Conservation (phyloP, 106 monocot species). For the Vanilla planifolia region DNA sequence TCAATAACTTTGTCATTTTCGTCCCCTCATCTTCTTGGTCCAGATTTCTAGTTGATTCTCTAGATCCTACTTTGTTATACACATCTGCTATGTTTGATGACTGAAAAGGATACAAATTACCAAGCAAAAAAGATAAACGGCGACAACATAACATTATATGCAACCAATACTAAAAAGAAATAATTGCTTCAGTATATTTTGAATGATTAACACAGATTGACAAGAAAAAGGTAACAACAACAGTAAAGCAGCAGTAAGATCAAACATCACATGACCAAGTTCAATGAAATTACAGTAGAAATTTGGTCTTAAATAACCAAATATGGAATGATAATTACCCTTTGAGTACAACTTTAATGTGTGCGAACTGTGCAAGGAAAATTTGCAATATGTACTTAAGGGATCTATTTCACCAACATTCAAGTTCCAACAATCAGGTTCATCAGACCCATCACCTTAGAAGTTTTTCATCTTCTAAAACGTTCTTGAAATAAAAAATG, state of each 20-base stretch:
- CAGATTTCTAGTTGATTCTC: not conserved
- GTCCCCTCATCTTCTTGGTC: conserved; percentile 5
- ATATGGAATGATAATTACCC: not conserved
- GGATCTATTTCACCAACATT: no score
- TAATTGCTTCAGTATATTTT: conserved; percentile 1
- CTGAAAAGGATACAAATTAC: not conserved
- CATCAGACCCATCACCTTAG: no score
- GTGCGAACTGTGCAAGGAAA: no score
- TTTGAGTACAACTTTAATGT: not conserved
- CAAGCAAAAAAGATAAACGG: not conserved
- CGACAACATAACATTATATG: not conserved
- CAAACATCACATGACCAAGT: no score
- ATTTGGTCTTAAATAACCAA: not conserved
- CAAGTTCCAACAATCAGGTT: no score
- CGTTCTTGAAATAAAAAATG: no score
- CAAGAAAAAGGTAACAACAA: not conserved
- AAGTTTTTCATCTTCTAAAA: no score
- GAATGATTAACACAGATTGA: not conserved
- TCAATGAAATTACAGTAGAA: not conserved
- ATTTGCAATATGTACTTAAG: no score
- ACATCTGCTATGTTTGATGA: conserved; percentile 4
- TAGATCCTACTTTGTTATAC: not conserved
- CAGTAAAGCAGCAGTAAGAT: no score
- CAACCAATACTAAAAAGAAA: not conserved
- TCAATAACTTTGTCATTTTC: conserved; percentile 8